Percentiles rank a stretch among this genome's conserved stretches.
phyloP scores from a whole-genome alignment of 805 yeast genomes.

The Candida suzukii region DNA sequence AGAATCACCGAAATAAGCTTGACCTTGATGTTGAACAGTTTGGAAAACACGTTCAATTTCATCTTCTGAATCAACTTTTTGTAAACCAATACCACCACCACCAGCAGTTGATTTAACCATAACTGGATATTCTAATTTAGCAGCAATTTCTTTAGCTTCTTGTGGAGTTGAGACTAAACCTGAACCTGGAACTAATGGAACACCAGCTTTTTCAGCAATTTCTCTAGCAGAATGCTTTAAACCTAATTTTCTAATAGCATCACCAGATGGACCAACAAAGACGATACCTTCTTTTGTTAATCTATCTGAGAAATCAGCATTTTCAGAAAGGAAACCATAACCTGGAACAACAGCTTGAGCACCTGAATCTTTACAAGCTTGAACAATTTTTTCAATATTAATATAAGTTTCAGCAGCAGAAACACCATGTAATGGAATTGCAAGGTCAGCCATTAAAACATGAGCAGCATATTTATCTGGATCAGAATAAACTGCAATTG shows the following conservation, averaged over 20 bases:
- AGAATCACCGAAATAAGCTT: slow-evolving; percentile 86
- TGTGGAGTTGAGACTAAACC: slow-evolving; percentile 64
- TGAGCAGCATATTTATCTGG: slow-evolving; percentile 87
- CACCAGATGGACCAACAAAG: slow-evolving; percentile 96
- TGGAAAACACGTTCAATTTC: slow-evolving; percentile 83
- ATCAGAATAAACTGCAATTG: slow-evolving; percentile 88
- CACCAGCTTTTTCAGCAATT: slow-evolving; percentile 85
- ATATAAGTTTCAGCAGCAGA: slow-evolving; percentile 91
- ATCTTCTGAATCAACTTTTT: slow-evolving; percentile 76
- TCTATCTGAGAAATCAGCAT: slow-evolving; percentile 91
- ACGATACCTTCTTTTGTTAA: slow-evolving; percentile 77
- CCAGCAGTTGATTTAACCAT: slow-evolving; percentile 99
- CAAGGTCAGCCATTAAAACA: slow-evolving; percentile 74
- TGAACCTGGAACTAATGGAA: slow-evolving; percentile 97
- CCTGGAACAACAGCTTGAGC: slow-evolving; percentile 98
- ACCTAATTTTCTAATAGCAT: slow-evolving; percentile 85
- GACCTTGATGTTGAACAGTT: slow-evolving; percentile 91
- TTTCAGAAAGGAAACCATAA: slow-evolving; percentile 92
- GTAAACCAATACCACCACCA: slow-evolving; percentile 98
- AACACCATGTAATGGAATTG: slow-evolving; percentile 71
- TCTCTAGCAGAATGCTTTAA: slow-evolving; percentile 95
- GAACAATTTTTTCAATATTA: slow-evolving; percentile 74
- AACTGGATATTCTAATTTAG: slow-evolving; percentile 72
- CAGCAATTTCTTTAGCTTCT: slow-evolving; percentile 75
- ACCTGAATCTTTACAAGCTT: slow-evolving; percentile 75